A percentile compares a stretch with the other conserved stretches of the same genome.
Evolutionary conservation across 1,284 basidiomycete genomes (phyloP).

Genomic region (Tilletia caries): DNA sequence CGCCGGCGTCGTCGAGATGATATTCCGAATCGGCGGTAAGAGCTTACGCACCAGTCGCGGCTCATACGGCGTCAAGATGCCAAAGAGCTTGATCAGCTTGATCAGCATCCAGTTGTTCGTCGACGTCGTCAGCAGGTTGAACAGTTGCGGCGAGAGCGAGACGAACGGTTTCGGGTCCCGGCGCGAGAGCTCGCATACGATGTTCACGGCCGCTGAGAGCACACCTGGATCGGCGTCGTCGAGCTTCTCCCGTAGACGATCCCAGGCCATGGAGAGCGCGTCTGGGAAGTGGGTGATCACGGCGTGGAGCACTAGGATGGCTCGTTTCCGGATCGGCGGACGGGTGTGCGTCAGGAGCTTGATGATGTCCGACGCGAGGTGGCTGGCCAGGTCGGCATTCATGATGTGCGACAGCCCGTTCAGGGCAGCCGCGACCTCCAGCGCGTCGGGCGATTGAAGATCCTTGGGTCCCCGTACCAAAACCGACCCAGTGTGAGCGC

Average conservation of each 20-base stretch:
- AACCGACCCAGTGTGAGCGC: not conserved
- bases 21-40: slow-evolving; percentile 83
- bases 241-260: slow-evolving; percentile 69
- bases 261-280: slow-evolving; percentile 38
- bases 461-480: too few species aligned
- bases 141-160: slow-evolving; percentile 75
- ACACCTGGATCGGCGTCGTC: slow-evolving; percentile 63
- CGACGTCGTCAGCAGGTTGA: slow-evolving; percentile 87
- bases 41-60: slow-evolving; percentile 90
- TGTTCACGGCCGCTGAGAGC: slow-evolving; percentile 85
- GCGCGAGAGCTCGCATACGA: slow-evolving; percentile 82
- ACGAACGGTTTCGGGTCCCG: slow-evolving; percentile 43
- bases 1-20: slow-evolving; percentile 92
- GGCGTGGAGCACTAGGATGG: slow-evolving; percentile 28
- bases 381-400: slow-evolving; percentile 80
- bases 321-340: slow-evolving; percentile 70
- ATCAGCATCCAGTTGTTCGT: slow-evolving; percentile 99
- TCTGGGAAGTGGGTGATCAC: slow-evolving; percentile 28
- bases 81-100: slow-evolving; percentile 81
- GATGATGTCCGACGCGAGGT: slow-evolving; percentile 80
- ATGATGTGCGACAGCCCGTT: slow-evolving; percentile 85
- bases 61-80: slow-evolving; percentile 70
- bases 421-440: slow-evolving; percentile 76
- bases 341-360: slow-evolving; percentile 80
- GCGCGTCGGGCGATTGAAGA: slow-evolving; percentile 67